phyloP scores from a whole-genome alignment of 345 rosid genomes.

The Balakata baccata region DNA sequence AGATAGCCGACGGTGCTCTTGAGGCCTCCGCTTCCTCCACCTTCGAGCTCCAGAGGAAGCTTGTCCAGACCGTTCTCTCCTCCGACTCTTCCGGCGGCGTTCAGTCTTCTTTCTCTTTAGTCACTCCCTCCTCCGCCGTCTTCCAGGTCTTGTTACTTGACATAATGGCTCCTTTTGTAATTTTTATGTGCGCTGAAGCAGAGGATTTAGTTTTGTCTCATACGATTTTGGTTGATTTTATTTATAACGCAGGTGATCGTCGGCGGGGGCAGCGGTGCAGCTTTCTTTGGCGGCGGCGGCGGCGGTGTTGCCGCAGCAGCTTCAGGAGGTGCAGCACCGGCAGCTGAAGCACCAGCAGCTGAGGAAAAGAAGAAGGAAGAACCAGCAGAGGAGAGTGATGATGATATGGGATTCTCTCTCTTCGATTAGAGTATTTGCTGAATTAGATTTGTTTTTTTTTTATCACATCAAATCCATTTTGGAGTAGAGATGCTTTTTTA shows the following conservation, averaged over 20 bases:
- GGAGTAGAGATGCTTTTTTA: background rate
- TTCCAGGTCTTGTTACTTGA: conserved; percentile 48
- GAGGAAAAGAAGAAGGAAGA: conserved; percentile 25
- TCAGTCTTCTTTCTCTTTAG: conserved; percentile 69
- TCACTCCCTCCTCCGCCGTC: conserved; percentile 72
- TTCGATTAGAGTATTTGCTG: conserved; percentile 9
- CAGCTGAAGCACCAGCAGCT: conserved; percentile 21
- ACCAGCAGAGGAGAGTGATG: conserved; percentile 19
- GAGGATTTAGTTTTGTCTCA: background rate
- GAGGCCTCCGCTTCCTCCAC: conserved; percentile 64
- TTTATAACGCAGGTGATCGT: conserved; percentile 18
- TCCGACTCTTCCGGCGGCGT: conserved; percentile 69
- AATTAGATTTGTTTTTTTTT: background rate
- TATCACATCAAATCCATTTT: conserved; percentile 4
- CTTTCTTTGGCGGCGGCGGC: conserved; percentile 11
- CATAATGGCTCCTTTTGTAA: background rate
- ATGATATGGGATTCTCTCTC: conserved; percentile 24
- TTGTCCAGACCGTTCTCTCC: conserved; percentile 63
- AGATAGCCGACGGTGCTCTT: conserved; percentile 59
- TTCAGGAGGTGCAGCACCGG: conserved; percentile 14
- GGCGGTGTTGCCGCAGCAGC: conserved; percentile 19
- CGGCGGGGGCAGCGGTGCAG: conserved; percentile 23
- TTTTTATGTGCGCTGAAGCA: background rate
- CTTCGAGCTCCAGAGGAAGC: conserved; percentile 67
- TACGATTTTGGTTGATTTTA: background rate